Evolutionary conservation across 2,329 filamentous ascomycete species (phyloP).

Genomic region (Exophiala sp.): DNA sequence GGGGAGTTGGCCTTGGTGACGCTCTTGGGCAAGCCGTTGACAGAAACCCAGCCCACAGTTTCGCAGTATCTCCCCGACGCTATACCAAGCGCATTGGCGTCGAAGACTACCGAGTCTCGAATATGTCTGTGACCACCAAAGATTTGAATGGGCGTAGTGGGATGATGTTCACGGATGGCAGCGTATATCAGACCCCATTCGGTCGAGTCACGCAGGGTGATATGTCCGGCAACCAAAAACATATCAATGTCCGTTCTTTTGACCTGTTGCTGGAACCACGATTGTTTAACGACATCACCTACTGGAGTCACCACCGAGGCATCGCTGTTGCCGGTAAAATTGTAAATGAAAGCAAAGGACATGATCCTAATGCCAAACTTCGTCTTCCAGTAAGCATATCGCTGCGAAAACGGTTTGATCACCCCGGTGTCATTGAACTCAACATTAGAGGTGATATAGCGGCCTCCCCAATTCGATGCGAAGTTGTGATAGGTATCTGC

Average conservation of each 20-base stretch:
- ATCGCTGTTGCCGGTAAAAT: slow-evolving; percentile 54
- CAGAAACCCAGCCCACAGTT: slow-evolving; percentile 61
- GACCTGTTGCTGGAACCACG: slow-evolving; percentile 57
- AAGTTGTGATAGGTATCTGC: slow-evolving; percentile 58
- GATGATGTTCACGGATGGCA: slow-evolving; percentile 53
- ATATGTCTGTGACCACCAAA: slow-evolving; percentile 62
- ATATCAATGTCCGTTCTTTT: slow-evolving; percentile 53
- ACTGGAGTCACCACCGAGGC: slow-evolving; percentile 56
- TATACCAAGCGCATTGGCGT: slow-evolving; percentile 55
- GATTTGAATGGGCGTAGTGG: slow-evolving; percentile 56
- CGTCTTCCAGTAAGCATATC: slow-evolving; percentile 48
- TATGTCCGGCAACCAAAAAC: slow-evolving; percentile 60
- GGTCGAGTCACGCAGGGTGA: slow-evolving; percentile 48
- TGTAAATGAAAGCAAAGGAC: slow-evolving; percentile 48
- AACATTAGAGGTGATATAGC: slow-evolving; percentile 51
- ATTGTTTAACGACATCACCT: slow-evolving; percentile 46
- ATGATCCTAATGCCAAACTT: slow-evolving; percentile 47
- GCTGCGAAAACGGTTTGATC: slow-evolving; percentile 29
- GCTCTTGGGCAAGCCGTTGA: slow-evolving; percentile 51
- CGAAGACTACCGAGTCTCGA: slow-evolving; percentile 59
- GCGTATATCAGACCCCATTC: slow-evolving; percentile 48
- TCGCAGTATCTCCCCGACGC: slow-evolving; percentile 63
- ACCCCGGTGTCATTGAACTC: slow-evolving; percentile 43
- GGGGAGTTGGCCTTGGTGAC: slow-evolving; percentile 25
- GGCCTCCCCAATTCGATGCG: slow-evolving; percentile 52